phyloP scores from a whole-genome alignment of 169 alveolate species.

The Cryptosporidium parvum region DNA sequence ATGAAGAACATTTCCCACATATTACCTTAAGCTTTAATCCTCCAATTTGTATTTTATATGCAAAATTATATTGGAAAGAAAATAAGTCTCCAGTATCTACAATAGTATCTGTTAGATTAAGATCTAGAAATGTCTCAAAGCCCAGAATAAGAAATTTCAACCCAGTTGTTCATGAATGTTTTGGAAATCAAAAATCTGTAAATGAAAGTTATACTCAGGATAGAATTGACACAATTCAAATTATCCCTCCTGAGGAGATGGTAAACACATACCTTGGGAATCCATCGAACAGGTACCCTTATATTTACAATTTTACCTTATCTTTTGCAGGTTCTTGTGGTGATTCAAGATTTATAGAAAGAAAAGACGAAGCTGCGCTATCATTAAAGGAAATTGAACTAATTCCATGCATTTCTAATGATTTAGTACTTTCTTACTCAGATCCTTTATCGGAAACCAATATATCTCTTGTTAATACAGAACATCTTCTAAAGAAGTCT shows the following conservation, averaged over 20 bases:
- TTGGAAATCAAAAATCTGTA: neutral
- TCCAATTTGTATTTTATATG: slow-evolving; percentile 51
- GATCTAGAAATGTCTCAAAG: slow-evolving; percentile 10
- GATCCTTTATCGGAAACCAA: slow-evolving; percentile 43
- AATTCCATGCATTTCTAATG: slow-evolving; percentile 60
- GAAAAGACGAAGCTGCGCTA: slow-evolving; percentile 2
- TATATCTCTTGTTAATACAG: slow-evolving; percentile 7
- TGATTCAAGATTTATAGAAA: neutral
- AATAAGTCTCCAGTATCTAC: slow-evolving; percentile 56
- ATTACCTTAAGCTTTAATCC: slow-evolving; percentile 14
- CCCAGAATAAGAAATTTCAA: slow-evolving; percentile 13
- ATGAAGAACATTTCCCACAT: slow-evolving; percentile 50
- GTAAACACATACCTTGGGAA: slow-evolving; percentile 53
- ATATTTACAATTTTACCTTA: slow-evolving; percentile 25
- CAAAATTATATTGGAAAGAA: slow-evolving; percentile 22
- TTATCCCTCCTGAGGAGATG: slow-evolving; percentile 72
- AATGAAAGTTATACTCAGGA: slow-evolving; percentile 19
- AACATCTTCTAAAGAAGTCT: slow-evolving; percentile 4
- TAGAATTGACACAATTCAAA: slow-evolving; percentile 48
- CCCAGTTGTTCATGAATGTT: slow-evolving; percentile 36
- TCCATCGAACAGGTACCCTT: slow-evolving; percentile 45
- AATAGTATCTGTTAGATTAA: neutral
- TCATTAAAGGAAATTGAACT: slow-evolving; percentile 32
- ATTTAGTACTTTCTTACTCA: slow-evolving; percentile 45
- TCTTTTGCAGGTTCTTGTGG: slow-evolving; percentile 51